A percentile compares a stretch with the other conserved stretches of the same genome.
Conservation (phyloP, 2,329 filamentous ascomycete genomes). For the Diplodia seriata region DNA sequence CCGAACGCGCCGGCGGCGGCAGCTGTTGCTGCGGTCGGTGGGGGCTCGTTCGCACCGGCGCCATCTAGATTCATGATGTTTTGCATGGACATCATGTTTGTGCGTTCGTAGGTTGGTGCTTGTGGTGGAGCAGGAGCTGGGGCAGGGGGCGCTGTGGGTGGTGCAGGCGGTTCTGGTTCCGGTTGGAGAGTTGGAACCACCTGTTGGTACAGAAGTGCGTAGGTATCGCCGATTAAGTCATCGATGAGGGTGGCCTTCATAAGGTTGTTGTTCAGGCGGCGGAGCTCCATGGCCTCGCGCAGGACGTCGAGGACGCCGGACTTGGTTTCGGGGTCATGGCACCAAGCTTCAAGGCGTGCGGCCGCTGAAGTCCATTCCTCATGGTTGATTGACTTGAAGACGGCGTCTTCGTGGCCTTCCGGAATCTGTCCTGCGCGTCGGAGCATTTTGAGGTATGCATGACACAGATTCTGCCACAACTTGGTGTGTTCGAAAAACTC, state of each 20-base stretch:
- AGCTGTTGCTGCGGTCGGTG: background rate
- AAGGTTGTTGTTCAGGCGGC: slow-evolving; percentile 81
- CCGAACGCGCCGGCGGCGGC: slow-evolving; percentile 34
- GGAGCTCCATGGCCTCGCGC: slow-evolving; percentile 71
- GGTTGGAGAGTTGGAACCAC: slow-evolving; percentile 66
- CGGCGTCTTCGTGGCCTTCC: slow-evolving; percentile 67
- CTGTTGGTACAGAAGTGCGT: slow-evolving; percentile 75
- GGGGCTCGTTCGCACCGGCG: slow-evolving; percentile 31
- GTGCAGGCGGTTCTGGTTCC: slow-evolving; percentile 48
- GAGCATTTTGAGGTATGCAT: slow-evolving; percentile 65
- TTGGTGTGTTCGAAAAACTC: slow-evolving; percentile 72
- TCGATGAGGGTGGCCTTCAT: slow-evolving; percentile 89
- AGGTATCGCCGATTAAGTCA: slow-evolving; percentile 91
- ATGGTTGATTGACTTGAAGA: slow-evolving; percentile 68
- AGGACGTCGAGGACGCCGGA: slow-evolving; percentile 66
- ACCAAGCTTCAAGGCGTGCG: slow-evolving; percentile 66
- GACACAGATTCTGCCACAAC: slow-evolving; percentile 68
- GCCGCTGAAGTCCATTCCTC: slow-evolving; percentile 70
- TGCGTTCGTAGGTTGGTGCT: slow-evolving; percentile 4
- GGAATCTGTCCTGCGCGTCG: slow-evolving; percentile 63
- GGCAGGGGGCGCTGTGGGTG: slow-evolving; percentile 33
- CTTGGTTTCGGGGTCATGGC: slow-evolving; percentile 56
- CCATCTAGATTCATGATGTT: slow-evolving; percentile 46
- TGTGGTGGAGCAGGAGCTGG: slow-evolving; percentile 27
- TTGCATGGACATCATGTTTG: slow-evolving; percentile 40